Evolutionary conservation across 2,329 filamentous ascomycete genomes (phyloP), one percentile per base, ranked within the genome.

Genomic region (Fusarium falciforme): DNA sequence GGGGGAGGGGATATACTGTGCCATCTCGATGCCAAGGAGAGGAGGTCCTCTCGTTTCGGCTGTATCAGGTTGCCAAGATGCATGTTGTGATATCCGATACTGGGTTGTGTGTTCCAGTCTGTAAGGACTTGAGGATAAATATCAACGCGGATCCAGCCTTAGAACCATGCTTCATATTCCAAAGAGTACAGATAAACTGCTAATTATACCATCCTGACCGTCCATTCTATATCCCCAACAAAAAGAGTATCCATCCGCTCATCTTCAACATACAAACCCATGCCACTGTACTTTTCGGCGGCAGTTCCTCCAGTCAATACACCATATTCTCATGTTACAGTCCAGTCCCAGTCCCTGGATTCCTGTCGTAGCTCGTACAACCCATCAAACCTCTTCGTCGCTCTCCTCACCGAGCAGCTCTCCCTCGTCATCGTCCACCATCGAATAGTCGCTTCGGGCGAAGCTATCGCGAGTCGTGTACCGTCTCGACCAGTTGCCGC

Each of bases 401-500:
- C 94, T 95, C 68, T 97, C 95, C 76, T 98, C 96, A 1, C 96
- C 96, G 38, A 99, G 85, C 76, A 99, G 85, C 85, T 98, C 96
- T 58, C 96, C 96, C 82, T 98, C 96, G 80, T 98, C 96, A 60
- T 96, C 93, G 78, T 97, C 95, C 61, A 98, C 94, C 78, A 93
- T 89, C 17, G 92, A 90, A 82, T 98, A 98, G 82, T 98, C 94
- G n/a, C 93, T 93, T 66, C 95, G 90, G 6, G 95, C 93, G 84
- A 99, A 99, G 70, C 94, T 96, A 79, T 94, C 93, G 68, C 97
- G 88, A 59, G 94, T 97, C 17, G 95, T 96, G 81, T 97, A 99
- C 65, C 92, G 91, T 69, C 93, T 87, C 38, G 89, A 89, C 82
- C 88, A 87, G 76, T 75, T 75, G 36, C 87, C 85, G 69, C 86